These are phyloP conservation scores for Dentipellis fragilis DNA, from an alignment of 768 basidiomycete genomes.

Conservation along the genomic window DNA sequence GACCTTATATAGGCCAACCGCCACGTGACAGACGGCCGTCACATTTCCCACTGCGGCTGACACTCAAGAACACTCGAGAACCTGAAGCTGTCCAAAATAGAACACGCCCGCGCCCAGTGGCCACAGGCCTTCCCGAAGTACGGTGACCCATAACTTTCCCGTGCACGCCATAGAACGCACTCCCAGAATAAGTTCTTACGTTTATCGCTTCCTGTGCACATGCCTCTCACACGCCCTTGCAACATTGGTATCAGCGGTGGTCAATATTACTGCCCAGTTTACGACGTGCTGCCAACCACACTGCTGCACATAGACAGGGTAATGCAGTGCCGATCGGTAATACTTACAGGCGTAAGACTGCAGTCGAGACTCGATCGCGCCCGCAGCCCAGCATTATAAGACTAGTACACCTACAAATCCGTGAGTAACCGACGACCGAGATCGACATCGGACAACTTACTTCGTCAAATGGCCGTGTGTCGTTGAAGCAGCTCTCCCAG, in stretches of 20 bases:
- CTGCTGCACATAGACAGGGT: neutral
- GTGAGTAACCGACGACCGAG: neutral
- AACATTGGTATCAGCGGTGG: too few species aligned
- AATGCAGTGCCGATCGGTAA: neutral
- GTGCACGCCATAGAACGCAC: too few species aligned
- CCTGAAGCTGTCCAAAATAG: too few species aligned
- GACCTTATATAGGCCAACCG: too few species aligned
- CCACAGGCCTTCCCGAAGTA: too few species aligned
- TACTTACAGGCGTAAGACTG: neutral
- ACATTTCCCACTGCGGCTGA: neutral
- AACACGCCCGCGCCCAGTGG: too few species aligned
- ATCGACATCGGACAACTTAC: constrained; percentile 27
- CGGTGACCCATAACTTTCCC: too few species aligned
- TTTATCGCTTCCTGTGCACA: too few species aligned
- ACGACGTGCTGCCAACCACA: neutral
- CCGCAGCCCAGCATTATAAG: neutral
- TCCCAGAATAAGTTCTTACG: too few species aligned
- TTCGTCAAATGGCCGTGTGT: constrained; percentile 97
- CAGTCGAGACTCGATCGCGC: neutral
- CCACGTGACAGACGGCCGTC: neutral
- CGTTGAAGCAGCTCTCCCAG: constrained; percentile 92
- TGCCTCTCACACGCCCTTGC: too few species aligned
- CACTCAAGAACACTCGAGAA: too few species aligned
- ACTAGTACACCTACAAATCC: neutral
- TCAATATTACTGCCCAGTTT: neutral